These are phyloP conservation scores for Jacaranda copaia DNA, from an alignment of 257 asterid species.

Conservation along the genomic window DNA sequence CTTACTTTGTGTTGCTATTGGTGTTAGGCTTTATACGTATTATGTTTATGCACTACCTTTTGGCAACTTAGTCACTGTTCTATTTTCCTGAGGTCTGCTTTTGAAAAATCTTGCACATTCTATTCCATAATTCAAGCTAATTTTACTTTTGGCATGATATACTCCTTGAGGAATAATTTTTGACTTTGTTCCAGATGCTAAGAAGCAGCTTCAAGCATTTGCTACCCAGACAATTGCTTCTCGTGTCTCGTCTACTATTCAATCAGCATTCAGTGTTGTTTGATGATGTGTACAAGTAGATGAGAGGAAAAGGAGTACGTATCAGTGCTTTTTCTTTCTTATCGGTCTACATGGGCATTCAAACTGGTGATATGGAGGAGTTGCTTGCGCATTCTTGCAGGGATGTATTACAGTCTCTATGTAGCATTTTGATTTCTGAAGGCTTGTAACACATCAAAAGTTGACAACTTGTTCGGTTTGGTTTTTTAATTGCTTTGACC, in stretches of 20 bases:
- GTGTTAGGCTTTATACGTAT: neutral
- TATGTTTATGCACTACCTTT: neutral
- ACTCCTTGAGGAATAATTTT: slow-evolving; percentile 4
- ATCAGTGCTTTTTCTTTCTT: slow-evolving; percentile 2
- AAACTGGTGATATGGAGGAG: slow-evolving; percentile 26
- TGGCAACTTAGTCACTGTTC: neutral
- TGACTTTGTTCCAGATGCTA: slow-evolving; percentile 76
- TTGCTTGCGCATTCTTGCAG: slow-evolving; percentile 31
- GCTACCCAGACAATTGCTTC: slow-evolving; percentile 92
- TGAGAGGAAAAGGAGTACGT: slow-evolving; percentile 8
- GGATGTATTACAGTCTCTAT: slow-evolving; percentile 31
- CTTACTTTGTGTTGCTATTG: neutral
- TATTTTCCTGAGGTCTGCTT: neutral
- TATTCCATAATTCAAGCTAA: neutral
- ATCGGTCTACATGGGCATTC: slow-evolving; percentile 13
- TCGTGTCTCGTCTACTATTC: slow-evolving; percentile 84
- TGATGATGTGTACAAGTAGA: slow-evolving; percentile 40
- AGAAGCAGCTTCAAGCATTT: slow-evolving; percentile 95
- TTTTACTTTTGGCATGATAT: neutral
- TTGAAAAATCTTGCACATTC: slow-evolving; percentile 1
- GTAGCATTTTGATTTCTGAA: slow-evolving; percentile 32
- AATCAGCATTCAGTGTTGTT: slow-evolving; percentile 86
- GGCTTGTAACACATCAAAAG: slow-evolving; percentile 40
- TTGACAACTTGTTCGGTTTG: slow-evolving; percentile 23
- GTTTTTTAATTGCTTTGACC: slow-evolving; percentile 18